Percentiles rank a stretch among this genome's conserved stretches.
Evolutionary conservation across 192 early-diverging fungal genomes (phyloP).

Genomic region (Umbelopsis isabellina): DNA sequence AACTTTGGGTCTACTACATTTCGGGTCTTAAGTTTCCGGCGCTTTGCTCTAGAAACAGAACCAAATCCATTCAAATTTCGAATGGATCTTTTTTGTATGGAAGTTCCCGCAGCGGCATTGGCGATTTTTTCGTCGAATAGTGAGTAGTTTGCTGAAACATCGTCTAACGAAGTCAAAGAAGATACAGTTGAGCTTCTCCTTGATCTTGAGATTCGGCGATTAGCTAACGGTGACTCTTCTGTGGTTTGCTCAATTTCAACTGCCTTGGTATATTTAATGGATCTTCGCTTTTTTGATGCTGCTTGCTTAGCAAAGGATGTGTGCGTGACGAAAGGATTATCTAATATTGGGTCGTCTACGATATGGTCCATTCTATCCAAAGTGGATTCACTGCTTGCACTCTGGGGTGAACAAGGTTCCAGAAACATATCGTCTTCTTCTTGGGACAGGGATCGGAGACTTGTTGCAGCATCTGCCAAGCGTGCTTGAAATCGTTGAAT

Average conservation of each 20-base stretch:
- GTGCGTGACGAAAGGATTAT: background rate
- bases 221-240: background rate
- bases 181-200: conserved; percentile 18
- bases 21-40: background rate
- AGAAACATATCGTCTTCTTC: background rate
- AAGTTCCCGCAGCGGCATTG: background rate
- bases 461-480: conserved; percentile 8
- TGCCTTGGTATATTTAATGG: conserved; percentile 1
- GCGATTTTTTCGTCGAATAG: background rate
- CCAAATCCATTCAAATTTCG: background rate
- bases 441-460: conserved; percentile 2
- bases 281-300: background rate
- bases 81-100: background rate
- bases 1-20: conserved; percentile 6
- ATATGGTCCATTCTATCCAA: conserved; percentile 11
- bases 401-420: background rate
- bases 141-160: background rate
- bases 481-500: conserved; percentile 18
- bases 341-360: background rate
- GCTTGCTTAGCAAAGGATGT: background rate
- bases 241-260: background rate
- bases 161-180: conserved; percentile 1
- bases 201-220: background rate
- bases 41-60: conserved; percentile 10
- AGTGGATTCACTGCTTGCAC: conserved; percentile 8